A percentile compares a stretch with the other conserved stretches of the same genome.
Evolutionary conservation across 768 basidiomycete species (phyloP).

Genomic region (Tulasnella sp.): DNA sequence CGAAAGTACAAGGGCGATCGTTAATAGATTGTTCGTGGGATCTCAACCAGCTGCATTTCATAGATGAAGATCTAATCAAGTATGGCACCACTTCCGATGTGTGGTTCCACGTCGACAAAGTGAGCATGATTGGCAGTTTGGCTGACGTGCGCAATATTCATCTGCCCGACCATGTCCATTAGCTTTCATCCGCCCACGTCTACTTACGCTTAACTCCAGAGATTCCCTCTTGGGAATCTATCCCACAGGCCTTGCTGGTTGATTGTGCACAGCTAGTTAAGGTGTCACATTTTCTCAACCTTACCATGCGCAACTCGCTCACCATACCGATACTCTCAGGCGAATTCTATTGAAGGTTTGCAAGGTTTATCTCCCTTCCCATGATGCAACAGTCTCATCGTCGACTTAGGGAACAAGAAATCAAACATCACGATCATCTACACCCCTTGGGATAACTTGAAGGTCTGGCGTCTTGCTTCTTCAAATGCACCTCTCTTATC

Average conservation of each 20-base stretch:
- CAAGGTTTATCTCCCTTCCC: neutral
- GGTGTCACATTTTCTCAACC: constrained; percentile 14
- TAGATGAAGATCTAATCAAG: constrained; percentile 91
- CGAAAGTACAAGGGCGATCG: constrained; percentile 44
- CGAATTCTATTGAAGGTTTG: constrained; percentile 92
- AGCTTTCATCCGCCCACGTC: constrained; percentile 87
- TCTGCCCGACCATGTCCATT: constrained; percentile 12
- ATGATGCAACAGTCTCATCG: neutral
- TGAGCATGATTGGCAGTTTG: no score
- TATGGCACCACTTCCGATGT: constrained; percentile 42
- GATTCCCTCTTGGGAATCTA: constrained; percentile 65
- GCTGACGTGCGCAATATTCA: neutral
- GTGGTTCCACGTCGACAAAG: constrained; percentile 89
- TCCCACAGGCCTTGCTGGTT: constrained; percentile 60
- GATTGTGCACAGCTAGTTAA: constrained; percentile 96
- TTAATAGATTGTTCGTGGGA: neutral
- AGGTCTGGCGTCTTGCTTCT: constrained; percentile 37
- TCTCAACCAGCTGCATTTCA: constrained; percentile 16
- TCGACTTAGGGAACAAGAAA: constrained; percentile 75
- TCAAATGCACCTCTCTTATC: neutral
- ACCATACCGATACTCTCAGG: constrained; percentile 25
- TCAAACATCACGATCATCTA: constrained; percentile 88
- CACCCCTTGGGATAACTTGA: constrained; percentile 83
- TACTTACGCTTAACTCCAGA: constrained; percentile 77
- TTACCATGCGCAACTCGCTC: neutral